phyloP scores from a whole-genome alignment of 1,139 yeast species.

The Waltiozyma sp. region DNA sequence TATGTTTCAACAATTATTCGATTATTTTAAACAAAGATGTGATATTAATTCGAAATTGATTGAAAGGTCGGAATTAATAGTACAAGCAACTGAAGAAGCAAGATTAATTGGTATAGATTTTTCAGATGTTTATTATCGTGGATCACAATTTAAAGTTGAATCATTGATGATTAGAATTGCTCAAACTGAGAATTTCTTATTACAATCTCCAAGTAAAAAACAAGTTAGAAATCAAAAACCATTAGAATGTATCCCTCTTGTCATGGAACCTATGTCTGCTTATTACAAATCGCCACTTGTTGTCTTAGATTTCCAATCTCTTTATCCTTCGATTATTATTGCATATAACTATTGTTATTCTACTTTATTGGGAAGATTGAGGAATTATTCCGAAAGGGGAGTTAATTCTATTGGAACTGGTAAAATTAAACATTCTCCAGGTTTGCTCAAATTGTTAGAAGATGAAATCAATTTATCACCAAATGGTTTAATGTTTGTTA shows the following conservation, averaged over 20 bases:
- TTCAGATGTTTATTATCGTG: conserved; percentile 76
- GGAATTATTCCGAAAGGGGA: conserved; percentile 38
- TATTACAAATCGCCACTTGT: conserved; percentile 83
- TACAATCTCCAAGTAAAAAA: conserved; percentile 69
- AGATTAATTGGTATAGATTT: conserved; percentile 84
- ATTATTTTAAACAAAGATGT: conserved; percentile 43
- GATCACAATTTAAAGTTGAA: conserved; percentile 90
- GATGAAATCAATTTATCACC: conserved; percentile 64
- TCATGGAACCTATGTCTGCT: conserved; percentile 83
- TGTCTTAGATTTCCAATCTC: conserved; percentile 85
- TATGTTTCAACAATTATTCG: conserved; percentile 29
- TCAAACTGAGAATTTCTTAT: conserved; percentile 60
- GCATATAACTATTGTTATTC: conserved; percentile 92
- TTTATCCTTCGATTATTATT: conserved; percentile 85
- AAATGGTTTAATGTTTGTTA: conserved; percentile 74
- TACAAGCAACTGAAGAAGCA: conserved; percentile 73
- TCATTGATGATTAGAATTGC: conserved; percentile 66
- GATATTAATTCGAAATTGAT: conserved; percentile 40
- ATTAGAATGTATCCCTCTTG: conserved; percentile 76
- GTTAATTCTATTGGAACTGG: conserved; percentile 41
- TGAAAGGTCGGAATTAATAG: conserved; percentile 52
- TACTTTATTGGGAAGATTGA: conserved; percentile 65
- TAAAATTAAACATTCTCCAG: conserved; percentile 40
- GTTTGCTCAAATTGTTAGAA: conserved; percentile 41
- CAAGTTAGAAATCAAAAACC: conserved; percentile 84